Evolutionary conservation across 1,284 basidiomycete genomes (phyloP), one percentile per base, ranked within the genome.

Genomic region (Xanthoconium separans): DNA sequence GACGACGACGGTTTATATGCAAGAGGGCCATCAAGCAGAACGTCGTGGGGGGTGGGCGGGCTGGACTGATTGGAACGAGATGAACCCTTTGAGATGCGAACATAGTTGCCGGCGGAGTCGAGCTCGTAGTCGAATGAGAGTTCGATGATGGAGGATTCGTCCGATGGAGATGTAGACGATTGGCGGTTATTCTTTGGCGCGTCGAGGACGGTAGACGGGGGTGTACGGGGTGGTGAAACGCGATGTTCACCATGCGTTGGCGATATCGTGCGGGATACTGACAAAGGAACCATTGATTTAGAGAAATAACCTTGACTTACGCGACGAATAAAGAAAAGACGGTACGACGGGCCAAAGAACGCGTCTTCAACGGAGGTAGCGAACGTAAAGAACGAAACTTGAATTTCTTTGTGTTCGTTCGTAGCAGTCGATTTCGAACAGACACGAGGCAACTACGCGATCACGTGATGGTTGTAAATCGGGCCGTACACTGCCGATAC

Each of bases 61-160:
- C 58, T 72, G 2, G 73, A 72, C 27, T 71, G 64, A 45, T 65
- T 68, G 39, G 69, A 65, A 12, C 65, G 63, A 44, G 69, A 61
- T 30, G 70, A 72, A 30, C 72, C 70, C 58, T 78, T 79, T 37
- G 80, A 77, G 36, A 76, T 61, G 40, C 87, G 83, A 39, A 85
- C 74, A 55, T 77, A 77, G 60, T 87, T 80, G 4, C 85, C 87
- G 4, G 80, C 72, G 6, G 75, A 74, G 66, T 86, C 82, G 47
- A 75, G 73, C 55, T 83, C 77, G 58, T 87, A 89, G 61, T 84
- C 82, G 65, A 89, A 88, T 3, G 85, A 88, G 56, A 88, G 78
- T 58, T 88, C 85, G 41, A 83, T 80, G 59, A 84, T 79, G 18
- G 80, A 82, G 1, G 80, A 82, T 55, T 82, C 80, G 62, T 84